Conservation (phyloP, 2,329 filamentous ascomycete genomes). For the Aspergillus bombycis region DNA sequence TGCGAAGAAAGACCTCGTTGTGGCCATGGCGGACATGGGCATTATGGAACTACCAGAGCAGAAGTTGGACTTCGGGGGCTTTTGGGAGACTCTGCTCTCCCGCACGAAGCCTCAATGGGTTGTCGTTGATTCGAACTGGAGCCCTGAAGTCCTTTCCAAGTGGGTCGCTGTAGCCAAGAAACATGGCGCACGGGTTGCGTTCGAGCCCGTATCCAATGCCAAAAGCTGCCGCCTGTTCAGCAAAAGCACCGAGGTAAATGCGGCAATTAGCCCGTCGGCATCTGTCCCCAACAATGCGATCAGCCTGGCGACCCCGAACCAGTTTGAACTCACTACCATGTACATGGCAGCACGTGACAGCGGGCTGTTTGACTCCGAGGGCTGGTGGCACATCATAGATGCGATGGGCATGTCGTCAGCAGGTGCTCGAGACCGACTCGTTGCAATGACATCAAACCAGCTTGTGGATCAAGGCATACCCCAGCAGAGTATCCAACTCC, state of each 20-base stretch:
- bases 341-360: constrained; percentile 68
- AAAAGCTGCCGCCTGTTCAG: constrained; percentile 74
- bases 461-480: constrained; percentile 82
- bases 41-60: constrained; percentile 64
- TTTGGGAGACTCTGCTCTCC: constrained; percentile 66
- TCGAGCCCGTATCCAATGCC: constrained; percentile 84
- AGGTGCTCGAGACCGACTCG: constrained; percentile 71
- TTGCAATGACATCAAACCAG: constrained; percentile 64
- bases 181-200: constrained; percentile 66
- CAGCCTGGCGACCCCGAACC: constrained; percentile 80
- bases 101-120: constrained; percentile 70
- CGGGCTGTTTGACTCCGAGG: constrained; percentile 67
- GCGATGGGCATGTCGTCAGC: constrained; percentile 70
- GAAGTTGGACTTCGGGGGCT: constrained; percentile 46
- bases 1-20: constrained; percentile 75
- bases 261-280: constrained; percentile 36
- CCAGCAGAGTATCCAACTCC: constrained; percentile 78
- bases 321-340: constrained; percentile 79
- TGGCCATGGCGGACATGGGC: constrained; percentile 95
- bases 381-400: constrained; percentile 83
- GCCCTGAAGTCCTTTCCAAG: constrained; percentile 62
- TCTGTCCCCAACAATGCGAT: constrained; percentile 67
- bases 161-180: constrained; percentile 68
- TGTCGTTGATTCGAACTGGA: constrained; percentile 88
- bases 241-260: constrained; percentile 20